Base-by-base conservation (phyloP, 2,329 filamentous ascomycete species). In the Xylariales sp. region DNA sequence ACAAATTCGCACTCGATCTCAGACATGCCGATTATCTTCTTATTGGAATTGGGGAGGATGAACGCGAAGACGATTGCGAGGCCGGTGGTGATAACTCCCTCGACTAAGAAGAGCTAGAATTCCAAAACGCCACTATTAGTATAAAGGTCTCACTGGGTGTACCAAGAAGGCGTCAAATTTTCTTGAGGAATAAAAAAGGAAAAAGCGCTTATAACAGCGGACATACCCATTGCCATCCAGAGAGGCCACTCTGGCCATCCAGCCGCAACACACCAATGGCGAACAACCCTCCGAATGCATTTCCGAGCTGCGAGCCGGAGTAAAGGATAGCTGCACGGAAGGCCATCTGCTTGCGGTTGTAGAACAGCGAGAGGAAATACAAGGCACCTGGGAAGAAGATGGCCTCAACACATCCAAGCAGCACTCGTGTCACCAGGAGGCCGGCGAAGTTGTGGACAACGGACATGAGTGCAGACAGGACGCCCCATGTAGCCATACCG, bases 321-420 rank as follows among this genome's bases (percentile, higher is more conserved):
- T 56, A 62, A 1, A 64, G 48, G 8, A 62, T 49, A 3, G 60
- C 59, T 0, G 55, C 52, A 5, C 63, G 50, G 12, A 60, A 46
- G 4, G 53, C 55, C 3, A 61, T 53, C 43, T 66, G 40, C 40
- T 57, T 56, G 8, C 61, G 53, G 5, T 59, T 68, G 37, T 70
- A 70, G 50, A 63, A 70, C 1, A 57, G 45, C 0, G 59, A 62
- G 0, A 68, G 46, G 19, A 55, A 63, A 39, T 60, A 66, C 2
- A 68, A 50, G 1, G 59, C 60, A 0, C 65, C 67, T 0, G 66
- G 67, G 49, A 77, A 76, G 53, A 74, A 76, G 4, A 73, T 68
- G 1, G 76, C 76, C 47, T 78, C 74, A 5, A 74, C 62, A 28
- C 72, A 65, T 27, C 74, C 74, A 0, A 78, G 59, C 40, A 76